Percentiles rank a stretch among this genome's conserved stretches.
Conservation (phyloP, 208 protist genomes). For the Herpetomonas tarakana region DNA sequence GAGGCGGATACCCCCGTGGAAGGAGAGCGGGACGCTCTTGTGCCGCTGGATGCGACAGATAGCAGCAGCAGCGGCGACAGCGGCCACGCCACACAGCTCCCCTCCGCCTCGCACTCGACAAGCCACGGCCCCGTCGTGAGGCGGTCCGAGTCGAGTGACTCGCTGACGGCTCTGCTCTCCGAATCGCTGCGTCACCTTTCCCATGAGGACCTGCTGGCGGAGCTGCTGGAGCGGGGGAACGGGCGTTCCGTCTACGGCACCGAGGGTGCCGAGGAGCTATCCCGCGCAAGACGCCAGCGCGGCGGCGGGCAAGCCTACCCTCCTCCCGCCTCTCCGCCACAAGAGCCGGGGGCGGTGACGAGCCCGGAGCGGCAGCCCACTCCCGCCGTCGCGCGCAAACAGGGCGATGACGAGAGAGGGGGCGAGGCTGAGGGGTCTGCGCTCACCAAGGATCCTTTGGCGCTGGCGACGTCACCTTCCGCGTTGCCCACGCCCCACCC, state of each 20-base stretch:
- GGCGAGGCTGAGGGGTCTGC: too few species aligned
- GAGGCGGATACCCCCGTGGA: neutral
- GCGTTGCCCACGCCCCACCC: neutral
- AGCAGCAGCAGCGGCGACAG: neutral
- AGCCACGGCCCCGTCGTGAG: neutral
- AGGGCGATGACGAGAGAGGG: too few species aligned
- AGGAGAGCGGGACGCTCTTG: neutral
- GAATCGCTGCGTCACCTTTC: neutral
- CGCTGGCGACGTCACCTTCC: neutral
- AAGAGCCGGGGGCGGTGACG: too few species aligned
- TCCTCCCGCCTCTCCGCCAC: neutral
- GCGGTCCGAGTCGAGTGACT: neutral
- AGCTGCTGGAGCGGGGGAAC: slow-evolving; percentile 24
- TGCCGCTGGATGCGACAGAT: neutral
- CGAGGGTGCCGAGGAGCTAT: too few species aligned
- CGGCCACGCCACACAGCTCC: neutral
- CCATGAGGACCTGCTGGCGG: slow-evolving; percentile 2
- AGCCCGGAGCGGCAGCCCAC: neutral
- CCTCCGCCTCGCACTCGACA: neutral
- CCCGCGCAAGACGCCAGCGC: too few species aligned
- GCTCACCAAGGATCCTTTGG: neutral
- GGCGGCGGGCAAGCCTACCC: neutral
- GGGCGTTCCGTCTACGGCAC: slow-evolving; percentile 23
- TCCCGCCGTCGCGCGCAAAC: too few species aligned
- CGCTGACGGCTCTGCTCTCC: neutral